Base-by-base conservation (phyloP, 441 rosid genomes). In the Erodium texanum region DNA sequence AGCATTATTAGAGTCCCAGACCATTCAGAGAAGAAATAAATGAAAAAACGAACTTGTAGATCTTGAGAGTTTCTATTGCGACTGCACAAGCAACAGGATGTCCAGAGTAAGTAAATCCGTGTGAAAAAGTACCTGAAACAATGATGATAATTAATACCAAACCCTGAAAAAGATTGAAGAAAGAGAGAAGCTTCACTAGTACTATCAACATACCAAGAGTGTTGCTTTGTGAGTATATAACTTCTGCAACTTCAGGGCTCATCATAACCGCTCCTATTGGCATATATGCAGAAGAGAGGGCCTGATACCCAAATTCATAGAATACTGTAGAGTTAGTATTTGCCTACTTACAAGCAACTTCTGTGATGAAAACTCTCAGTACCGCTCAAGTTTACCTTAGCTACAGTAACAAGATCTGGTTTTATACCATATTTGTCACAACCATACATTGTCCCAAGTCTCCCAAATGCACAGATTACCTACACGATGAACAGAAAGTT, bases 401-500 rank as follows among this genome's bases (percentile, higher is more conserved):
- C 99, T 27, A 94, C 5, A 58, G 97, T 78, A 48, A 94, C 97
- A 75, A 92, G 97, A 71, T 94, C 96, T 7, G 94, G 90, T 76
- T 86, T 85, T 24, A 88, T 86, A 79, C 84, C 82, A 87, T 85
- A 94, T 77, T 87, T 89, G 78, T 92, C 98, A 76, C 90, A 81
- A 3, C 99, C 99, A 80, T 75, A 94, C 98, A 89, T 92, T n/a
- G 97, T 84, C 18, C 99, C 99, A 34, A 94, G 94, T 79, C 99
- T 85, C 77, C 99, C 99, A 84, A 94, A 94, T 66, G 96, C 99
- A 82, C 96, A 89, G 14, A 94, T 89, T 36, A 94, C 99, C 99
- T 93, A 27, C 29, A 38, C 71, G 32, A 72, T 58, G 63, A 67
- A 70, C 73, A 63, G 72, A 66, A 27, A 72, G 54, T 15, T 1